phyloP scores from a whole-genome alignment of 805 yeast genomes.

The Hanseniaspora guilliermondii region DNA sequence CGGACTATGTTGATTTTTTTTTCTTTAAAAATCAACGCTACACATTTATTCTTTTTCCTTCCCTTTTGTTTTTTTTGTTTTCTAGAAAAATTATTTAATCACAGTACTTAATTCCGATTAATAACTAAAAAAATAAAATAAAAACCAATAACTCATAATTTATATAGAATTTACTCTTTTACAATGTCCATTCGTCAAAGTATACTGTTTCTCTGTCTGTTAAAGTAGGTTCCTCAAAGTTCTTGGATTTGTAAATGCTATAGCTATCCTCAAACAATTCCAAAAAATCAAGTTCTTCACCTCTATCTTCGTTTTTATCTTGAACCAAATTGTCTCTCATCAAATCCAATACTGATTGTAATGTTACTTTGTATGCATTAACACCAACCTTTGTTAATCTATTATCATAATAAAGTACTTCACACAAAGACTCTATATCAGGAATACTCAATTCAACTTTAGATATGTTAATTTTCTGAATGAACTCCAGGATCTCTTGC shows the following conservation, averaged over 20 bases:
- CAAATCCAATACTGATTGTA: constrained; percentile 67
- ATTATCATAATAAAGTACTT: constrained; percentile 78
- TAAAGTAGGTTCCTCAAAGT: constrained; percentile 29
- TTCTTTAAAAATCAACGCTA: not conserved
- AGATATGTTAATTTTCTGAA: constrained; percentile 58
- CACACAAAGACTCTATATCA: constrained; percentile 74
- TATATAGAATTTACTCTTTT: not conserved
- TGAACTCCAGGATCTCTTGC: constrained; percentile 65
- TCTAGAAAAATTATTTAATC: too few species aligned
- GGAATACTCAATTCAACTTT: constrained; percentile 61
- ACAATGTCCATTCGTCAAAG: constrained; percentile 38
- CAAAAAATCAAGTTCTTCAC: constrained; percentile 2
- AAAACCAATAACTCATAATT: too few species aligned
- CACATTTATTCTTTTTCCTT: not conserved
- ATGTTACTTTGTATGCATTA: constrained; percentile 65
- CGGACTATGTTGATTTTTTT: not conserved
- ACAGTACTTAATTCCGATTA: too few species aligned
- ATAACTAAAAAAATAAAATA: too few species aligned
- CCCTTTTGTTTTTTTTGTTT: too few species aligned
- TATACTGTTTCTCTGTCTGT: constrained; percentile 34
- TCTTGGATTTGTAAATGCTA: constrained; percentile 33
- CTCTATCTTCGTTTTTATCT: constrained; percentile 10
- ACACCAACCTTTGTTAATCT: constrained; percentile 54
- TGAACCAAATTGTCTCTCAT: constrained; percentile 22
- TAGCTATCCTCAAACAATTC: constrained; percentile 20